Base-by-base conservation (phyloP, 495 filamentous ascomycete species). In the Lepidopterella palustris region DNA sequence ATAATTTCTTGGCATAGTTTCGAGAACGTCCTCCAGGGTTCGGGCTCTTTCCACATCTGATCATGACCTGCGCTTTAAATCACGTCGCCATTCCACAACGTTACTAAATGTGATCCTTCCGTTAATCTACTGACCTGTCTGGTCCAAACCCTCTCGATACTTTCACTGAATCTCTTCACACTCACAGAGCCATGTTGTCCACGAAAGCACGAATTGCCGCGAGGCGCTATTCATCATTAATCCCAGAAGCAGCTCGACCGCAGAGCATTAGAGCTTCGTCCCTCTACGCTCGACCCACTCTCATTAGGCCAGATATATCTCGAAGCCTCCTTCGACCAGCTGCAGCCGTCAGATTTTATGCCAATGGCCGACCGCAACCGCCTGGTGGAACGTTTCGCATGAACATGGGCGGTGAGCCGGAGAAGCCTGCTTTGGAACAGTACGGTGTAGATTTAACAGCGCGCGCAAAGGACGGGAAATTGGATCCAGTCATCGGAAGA, bases 401-500 rank as follows among this genome's bases (percentile, higher is more conserved):
- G 90, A 82, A 96, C 72, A 66, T 96, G 57, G 82, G 90, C 29
- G 88, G 83, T 39, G 84, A 86, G 66, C 81, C 82, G 13, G 85
- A 96, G 71, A 91, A 96, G 70, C 74, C 89, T 5, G 90, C 93
- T 1, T 72, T 97, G 28, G 92, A 97, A 71, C 80, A 95, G 71
- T 98, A 84, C 70, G 93, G 93, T 55, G 78, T 95, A 55, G 92
- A 98, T 71, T 78, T 98, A 53, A 97, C 93, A 8, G 89, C 84
- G 5, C 83, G 81, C 66, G 93, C 93, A 26, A 89, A 80, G 68
- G 87, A 84, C 25, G 93, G 93, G 47, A 97, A 96, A 71, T 79
- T 98, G 5, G 93, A 98, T 66, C 93, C 93, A 0, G 90, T 97
- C 5, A 97, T 98, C 72, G 93, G 93, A 21, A 80, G 93, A 70